A percentile compares a stretch with the other conserved stretches of the same genome.
These are phyloP conservation scores for Millerozyma miso DNA, from an alignment of 805 yeast genomes.

Conservation along the genomic window DNA sequence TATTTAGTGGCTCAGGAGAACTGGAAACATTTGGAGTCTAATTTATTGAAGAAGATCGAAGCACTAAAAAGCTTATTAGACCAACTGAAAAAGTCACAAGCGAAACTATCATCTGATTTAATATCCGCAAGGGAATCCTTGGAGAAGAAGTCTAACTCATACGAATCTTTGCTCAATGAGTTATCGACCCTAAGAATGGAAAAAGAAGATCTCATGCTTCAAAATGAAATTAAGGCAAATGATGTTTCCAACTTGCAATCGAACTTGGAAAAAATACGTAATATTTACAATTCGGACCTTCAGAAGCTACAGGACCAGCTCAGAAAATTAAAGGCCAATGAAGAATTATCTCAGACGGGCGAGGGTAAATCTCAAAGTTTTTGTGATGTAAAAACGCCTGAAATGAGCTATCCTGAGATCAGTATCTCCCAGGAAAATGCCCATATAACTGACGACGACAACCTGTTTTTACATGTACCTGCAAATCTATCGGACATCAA, in stretches of 20 bases:
- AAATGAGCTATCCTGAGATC: not conserved
- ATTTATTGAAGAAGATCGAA: conserved; percentile 48
- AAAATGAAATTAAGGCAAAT: conserved; percentile 16
- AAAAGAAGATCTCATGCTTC: conserved; percentile 14
- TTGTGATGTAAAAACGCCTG: not conserved
- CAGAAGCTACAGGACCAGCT: conserved; percentile 23
- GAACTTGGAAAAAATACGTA: conserved; percentile 28
- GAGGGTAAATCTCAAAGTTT: not conserved
- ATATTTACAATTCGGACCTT: conserved; percentile 29
- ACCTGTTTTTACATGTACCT: not conserved
- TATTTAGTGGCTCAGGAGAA: conserved; percentile 72
- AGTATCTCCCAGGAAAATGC: not conserved
- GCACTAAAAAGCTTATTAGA: conserved; percentile 27
- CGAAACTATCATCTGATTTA: conserved; percentile 25
- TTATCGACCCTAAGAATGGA: conserved; percentile 27
- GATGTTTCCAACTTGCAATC: conserved; percentile 22
- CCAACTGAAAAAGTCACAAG: conserved; percentile 22
- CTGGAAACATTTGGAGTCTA: conserved; percentile 78
- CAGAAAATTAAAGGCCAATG: conserved; percentile 14
- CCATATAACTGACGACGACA: not conserved
- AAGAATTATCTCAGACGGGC: not conserved
- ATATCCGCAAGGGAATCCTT: conserved; percentile 17
- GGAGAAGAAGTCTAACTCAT: conserved; percentile 10
- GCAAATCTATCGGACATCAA: conserved; percentile 18
- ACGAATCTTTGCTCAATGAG: conserved; percentile 5